Evolutionary conservation across 1,284 basidiomycete genomes (phyloP), one percentile per base, ranked within the genome.

Genomic region (Erythrobasidium hasegawianum): DNA sequence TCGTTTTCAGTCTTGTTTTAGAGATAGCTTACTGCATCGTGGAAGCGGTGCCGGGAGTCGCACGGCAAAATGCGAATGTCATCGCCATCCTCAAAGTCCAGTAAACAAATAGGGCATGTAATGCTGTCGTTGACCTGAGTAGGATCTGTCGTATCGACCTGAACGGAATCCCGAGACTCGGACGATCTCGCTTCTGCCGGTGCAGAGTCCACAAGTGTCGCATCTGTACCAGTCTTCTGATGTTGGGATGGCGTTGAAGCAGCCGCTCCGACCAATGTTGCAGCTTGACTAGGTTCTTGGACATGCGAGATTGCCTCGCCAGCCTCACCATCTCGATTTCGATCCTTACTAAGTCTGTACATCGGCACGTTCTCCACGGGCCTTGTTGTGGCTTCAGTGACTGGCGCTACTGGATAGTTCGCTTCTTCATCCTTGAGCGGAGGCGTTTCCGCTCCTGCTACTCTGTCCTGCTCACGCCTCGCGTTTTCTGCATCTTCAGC

Each of bases 71-170:
- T 83, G 33, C 92, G 85, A 16, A 95, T 78, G 76, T 94, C 89
- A 74, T 96, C 92, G 4, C 90, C 92, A 69, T 89, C 87, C 76
- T 93, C 88, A 74, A 96, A 96, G 72, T 94, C 91, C 43, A 90
- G 81, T 68, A 95, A 87, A 75, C 93, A 96, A 70, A 96, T 96
- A 7, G 93, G 91, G 78, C 92, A 96, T 24, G 87, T 90, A 76
- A 90, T 88, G 43, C 84, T 83, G 13, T 86, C 66, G 26, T 73
- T 71, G 24, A 70, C 64, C 43, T 64, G 56, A n/a, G 54, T 40
- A 2, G 69, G 67, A 56, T 64, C 49, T 4, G 53, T 53, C 16
- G 56, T 41, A 7, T 29, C 20, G 4, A 43, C 45, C 20, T 52
- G 29, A 27, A 4, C 43, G 4, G 4, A 14, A 24, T 47, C 43